Evolutionary conservation across 2,329 filamentous ascomycete species (phyloP).

Genomic region (Fusarium cyanostomum): DNA sequence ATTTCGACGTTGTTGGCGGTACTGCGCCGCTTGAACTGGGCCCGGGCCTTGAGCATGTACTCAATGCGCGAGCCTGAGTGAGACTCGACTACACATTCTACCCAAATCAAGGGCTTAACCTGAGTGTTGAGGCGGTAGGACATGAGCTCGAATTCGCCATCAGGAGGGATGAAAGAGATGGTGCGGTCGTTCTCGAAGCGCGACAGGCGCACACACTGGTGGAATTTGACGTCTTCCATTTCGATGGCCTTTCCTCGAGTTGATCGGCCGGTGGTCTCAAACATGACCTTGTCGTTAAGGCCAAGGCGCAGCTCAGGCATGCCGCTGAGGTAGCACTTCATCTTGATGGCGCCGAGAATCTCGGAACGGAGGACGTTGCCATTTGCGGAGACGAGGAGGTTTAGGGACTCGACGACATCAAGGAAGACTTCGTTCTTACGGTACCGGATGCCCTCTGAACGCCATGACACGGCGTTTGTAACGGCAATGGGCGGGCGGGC

Average conservation of each 20-base stretch:
- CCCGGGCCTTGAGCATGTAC: slow-evolving; percentile 98
- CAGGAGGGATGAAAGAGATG: slow-evolving; percentile 98
- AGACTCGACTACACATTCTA: slow-evolving; percentile 95
- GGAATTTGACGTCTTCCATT: slow-evolving; percentile 99
- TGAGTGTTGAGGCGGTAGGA: slow-evolving; percentile 98
- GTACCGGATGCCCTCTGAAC: slow-evolving; percentile 97
- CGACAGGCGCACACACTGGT: slow-evolving; percentile 95
- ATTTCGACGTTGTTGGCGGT: slow-evolving; percentile 99
- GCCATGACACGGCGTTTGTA: slow-evolving; percentile 97
- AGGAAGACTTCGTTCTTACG: slow-evolving; percentile 99
- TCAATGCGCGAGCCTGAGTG: slow-evolving; percentile 96
- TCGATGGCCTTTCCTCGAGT: slow-evolving; percentile 97
- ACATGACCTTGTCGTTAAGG: slow-evolving; percentile 99
- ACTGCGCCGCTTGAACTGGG: slow-evolving; percentile 96
- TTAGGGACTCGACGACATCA: slow-evolving; percentile 95
- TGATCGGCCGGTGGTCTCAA: slow-evolving; percentile 93
- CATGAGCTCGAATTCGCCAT: slow-evolving; percentile 99
- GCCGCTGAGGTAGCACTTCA: slow-evolving; percentile 99
- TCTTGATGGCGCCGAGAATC: slow-evolving; percentile 96
- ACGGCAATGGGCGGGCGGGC: slow-evolving; percentile 96
- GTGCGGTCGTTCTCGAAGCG: slow-evolving; percentile 98
- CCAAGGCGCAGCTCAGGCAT: slow-evolving; percentile 97
- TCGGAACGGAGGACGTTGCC: slow-evolving; percentile 96
- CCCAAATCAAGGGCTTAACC: slow-evolving; percentile 98
- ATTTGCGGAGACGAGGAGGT: slow-evolving; percentile 91